These are phyloP conservation scores for Medicago truncatula DNA, from an alignment of 306 rosid species.

Conservation along the genomic window DNA sequence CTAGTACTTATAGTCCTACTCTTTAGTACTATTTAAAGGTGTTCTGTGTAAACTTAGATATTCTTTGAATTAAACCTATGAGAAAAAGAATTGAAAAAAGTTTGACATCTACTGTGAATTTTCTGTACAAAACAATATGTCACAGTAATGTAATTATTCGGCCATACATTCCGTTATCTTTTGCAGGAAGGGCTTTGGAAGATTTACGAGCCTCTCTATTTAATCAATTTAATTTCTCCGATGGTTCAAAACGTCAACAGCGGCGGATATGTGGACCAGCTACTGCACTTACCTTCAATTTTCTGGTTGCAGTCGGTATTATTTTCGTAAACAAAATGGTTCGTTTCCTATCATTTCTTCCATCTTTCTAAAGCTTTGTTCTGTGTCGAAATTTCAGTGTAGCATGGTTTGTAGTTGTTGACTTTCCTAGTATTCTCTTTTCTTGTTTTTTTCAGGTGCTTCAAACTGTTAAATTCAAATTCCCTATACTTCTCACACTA, in stretches of 20 bases:
- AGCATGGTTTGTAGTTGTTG: constrained; percentile 35
- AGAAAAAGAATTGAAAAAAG: background rate
- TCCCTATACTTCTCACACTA: constrained; percentile 81
- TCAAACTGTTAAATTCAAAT: constrained; percentile 70
- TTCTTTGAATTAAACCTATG: background rate
- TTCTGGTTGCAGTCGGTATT: constrained; percentile 82
- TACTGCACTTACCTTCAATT: constrained; percentile 82
- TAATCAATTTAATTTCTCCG: constrained; percentile 66
- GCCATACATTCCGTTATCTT: background rate
- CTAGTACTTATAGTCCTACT: constrained; percentile 10
- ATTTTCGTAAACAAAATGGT: constrained; percentile 92
- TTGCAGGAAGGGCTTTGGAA: constrained; percentile 77
- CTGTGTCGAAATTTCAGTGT: constrained; percentile 18
- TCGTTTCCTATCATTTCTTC: constrained; percentile 43
- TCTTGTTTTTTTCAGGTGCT: constrained; percentile 70
- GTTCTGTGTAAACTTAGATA: background rate
- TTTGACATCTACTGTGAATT: background rate
- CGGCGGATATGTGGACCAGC: constrained; percentile 77
- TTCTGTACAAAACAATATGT: background rate
- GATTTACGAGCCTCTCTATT: constrained; percentile 72
- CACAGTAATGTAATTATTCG: background rate
- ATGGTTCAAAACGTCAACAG: constrained; percentile 76
- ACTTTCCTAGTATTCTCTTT: constrained; percentile 3
- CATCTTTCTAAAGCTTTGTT: background rate
- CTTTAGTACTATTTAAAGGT: background rate